phyloP scores from a whole-genome alignment of 192 early-diverging fungal species.

The Umbelopsis isabellina region DNA sequence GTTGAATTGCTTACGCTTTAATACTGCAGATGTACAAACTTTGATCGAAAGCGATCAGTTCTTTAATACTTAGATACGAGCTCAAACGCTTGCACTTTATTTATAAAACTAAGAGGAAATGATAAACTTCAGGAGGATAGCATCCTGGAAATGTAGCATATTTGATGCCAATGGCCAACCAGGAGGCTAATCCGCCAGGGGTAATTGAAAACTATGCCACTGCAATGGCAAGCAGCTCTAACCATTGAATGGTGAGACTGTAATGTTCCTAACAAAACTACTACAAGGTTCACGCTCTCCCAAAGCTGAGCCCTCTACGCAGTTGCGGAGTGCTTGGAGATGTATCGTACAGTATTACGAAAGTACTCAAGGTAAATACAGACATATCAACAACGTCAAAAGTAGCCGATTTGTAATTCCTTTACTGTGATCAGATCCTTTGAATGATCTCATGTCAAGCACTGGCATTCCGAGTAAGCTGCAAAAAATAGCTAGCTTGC shows the following conservation, averaged over 20 bases:
- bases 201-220: not conserved
- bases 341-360: slow-evolving; percentile 17
- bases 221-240: not conserved
- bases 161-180: not conserved
- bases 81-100: too few species aligned
- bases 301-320: not conserved
- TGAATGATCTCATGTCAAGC: slow-evolving; percentile 19
- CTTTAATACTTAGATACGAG: too few species aligned
- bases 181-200: not conserved
- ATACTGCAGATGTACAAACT: too few species aligned
- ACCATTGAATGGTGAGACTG: not conserved
- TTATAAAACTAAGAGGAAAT: too few species aligned
- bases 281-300: not conserved
- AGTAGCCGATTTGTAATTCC: not conserved
- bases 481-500: not conserved
- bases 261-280: not conserved
- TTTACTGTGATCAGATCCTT: not conserved
- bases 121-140: too few species aligned
- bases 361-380: slow-evolving; percentile 3
- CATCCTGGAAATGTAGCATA: too few species aligned
- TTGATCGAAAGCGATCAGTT: too few species aligned
- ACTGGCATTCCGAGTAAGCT: slow-evolving; percentile 5
- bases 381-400: too few species aligned
- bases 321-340: not conserved
- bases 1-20: too few species aligned